Evolutionary conservation across 2,329 filamentous ascomycete genomes (phyloP).

Genomic region (Trichophyton schoenleinii): DNA sequence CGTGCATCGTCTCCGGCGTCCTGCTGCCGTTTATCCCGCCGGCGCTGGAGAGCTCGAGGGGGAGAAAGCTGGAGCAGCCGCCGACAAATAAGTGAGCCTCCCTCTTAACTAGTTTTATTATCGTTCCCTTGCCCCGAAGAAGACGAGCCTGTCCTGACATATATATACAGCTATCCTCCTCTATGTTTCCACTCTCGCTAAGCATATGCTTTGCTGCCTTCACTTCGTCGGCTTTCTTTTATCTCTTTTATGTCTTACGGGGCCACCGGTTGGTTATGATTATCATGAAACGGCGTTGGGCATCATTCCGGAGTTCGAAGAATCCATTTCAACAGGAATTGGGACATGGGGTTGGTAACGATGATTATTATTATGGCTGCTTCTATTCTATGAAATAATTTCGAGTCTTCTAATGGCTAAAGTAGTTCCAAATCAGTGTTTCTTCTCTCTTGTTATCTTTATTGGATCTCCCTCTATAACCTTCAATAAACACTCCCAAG

Average conservation of each 20-base stretch:
- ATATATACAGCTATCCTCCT: constrained; percentile 24
- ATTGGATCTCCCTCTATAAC: too few species aligned
- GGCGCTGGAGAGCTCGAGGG: constrained; percentile 34
- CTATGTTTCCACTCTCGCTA: constrained; percentile 33
- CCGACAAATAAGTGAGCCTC: constrained; percentile 17
- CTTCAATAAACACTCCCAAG: too few species aligned
- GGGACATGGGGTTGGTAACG: too few species aligned
- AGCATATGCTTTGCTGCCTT: background rate
- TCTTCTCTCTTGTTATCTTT: too few species aligned
- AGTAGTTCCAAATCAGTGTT: too few species aligned
- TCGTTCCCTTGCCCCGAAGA: too few species aligned
- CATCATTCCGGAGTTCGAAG: background rate
- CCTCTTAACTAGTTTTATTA: background rate
- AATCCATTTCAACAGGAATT: too few species aligned
- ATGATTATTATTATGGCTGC: too few species aligned
- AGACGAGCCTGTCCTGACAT: too few species aligned
- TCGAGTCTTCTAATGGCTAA: too few species aligned
- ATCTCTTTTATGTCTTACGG: background rate
- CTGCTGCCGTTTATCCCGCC: constrained; percentile 36
- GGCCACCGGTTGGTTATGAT: too few species aligned
- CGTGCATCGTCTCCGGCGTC: constrained; percentile 32
- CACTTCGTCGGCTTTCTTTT: background rate
- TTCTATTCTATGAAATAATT: too few species aligned
- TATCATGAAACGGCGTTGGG: background rate
- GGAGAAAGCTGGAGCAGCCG: constrained; percentile 27